Conservation (phyloP, 1,139 yeast genomes). For the Saccharomyces hybrid region DNA sequence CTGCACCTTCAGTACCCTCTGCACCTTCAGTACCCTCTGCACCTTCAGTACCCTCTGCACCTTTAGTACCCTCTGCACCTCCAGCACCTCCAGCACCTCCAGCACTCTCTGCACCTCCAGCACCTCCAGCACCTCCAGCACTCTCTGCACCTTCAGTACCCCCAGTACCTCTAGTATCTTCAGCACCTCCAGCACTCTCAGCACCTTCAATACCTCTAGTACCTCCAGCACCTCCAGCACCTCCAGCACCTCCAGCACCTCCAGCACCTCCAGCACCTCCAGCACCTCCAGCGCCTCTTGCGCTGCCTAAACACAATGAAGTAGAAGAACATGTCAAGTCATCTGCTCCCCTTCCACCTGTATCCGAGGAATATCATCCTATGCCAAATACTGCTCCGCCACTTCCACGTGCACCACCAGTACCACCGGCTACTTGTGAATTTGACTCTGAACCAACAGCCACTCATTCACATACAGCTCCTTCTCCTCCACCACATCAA, state of each 20-base stretch:
- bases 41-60: background rate
- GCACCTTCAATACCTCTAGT: background rate
- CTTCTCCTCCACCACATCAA: background rate
- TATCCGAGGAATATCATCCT: background rate
- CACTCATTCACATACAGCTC: background rate
- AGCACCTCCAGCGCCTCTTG: background rate
- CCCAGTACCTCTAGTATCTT: background rate
- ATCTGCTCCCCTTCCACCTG: conserved; percentile 1
- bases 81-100: background rate
- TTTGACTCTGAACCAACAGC: background rate
- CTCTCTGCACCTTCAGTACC: background rate
- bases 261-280: conserved; percentile 1
- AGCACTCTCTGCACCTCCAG: background rate
- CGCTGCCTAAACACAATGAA: background rate
- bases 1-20: conserved; percentile 7
- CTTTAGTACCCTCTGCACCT: background rate
- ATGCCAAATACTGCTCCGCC: background rate
- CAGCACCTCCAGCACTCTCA: background rate
- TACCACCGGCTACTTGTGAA: conserved; percentile 1
- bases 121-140: background rate
- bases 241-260: conserved; percentile 11
- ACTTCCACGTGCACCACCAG: conserved; percentile 3
- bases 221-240: background rate
- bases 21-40: background rate
- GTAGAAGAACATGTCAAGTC: background rate